These are phyloP conservation scores for Lachancea sp. DNA, from an alignment of 805 yeast species.

Conservation along the genomic window DNA sequence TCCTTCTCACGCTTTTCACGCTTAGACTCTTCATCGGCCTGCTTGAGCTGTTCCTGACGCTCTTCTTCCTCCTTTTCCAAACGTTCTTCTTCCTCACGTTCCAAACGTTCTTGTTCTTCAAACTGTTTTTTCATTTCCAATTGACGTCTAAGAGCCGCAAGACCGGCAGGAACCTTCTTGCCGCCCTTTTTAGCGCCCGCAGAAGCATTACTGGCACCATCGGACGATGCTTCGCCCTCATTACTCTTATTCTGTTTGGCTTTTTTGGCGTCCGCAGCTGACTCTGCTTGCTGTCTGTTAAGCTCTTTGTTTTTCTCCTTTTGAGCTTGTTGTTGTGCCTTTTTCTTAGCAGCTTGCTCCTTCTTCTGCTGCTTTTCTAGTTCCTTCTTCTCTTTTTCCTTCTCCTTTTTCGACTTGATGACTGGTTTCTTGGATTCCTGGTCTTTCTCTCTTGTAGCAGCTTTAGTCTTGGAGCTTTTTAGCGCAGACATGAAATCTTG, in stretches of 20 bases:
- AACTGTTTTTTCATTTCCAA: constrained; percentile 79
- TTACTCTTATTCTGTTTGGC: constrained; percentile 30
- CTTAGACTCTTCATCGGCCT: constrained; percentile 51
- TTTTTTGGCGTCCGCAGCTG: constrained; percentile 27
- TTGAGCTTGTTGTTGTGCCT: constrained; percentile 57
- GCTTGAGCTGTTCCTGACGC: constrained; percentile 38
- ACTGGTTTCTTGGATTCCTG: constrained; percentile 52
- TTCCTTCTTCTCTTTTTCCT: constrained; percentile 92
- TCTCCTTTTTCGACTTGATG: constrained; percentile 86
- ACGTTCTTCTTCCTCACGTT: constrained; percentile 69
- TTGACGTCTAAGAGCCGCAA: constrained; percentile 87
- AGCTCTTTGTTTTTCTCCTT: constrained; percentile 51
- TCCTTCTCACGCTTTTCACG: constrained; percentile 80
- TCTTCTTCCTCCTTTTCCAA: constrained; percentile 45
- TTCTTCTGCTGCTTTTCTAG: constrained; percentile 85
- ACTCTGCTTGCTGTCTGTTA: constrained; percentile 35
- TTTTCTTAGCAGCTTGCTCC: constrained; percentile 82
- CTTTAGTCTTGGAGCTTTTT: constrained; percentile 71
- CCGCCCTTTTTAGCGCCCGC: constrained; percentile 44
- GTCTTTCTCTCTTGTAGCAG: constrained; percentile 57
- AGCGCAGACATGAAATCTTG: constrained; percentile 80
- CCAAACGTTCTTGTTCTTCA: constrained; percentile 74
- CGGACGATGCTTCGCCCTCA: constrained; percentile 13
- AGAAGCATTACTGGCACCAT: constrained; percentile 30
- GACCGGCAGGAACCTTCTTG: constrained; percentile 82